These are phyloP conservation scores for Hibiscus tridactylites DNA, from an alignment of 345 rosid species.

Conservation along the genomic window DNA sequence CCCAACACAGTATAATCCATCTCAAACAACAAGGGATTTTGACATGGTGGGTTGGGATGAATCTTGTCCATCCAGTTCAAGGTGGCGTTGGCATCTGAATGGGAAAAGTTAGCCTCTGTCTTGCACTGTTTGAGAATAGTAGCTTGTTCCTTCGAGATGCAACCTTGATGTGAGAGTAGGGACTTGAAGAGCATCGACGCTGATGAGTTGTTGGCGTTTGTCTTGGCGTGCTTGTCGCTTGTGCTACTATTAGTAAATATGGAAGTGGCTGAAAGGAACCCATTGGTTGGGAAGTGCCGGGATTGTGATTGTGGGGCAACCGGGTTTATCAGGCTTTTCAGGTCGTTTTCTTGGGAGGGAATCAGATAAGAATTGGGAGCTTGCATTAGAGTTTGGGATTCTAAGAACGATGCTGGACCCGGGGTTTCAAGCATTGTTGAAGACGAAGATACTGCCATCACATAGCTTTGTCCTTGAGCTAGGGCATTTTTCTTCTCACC, in stretches of 20 bases:
- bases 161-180: not conserved
- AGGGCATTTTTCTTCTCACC: conserved; percentile 53
- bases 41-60: conserved; percentile 22
- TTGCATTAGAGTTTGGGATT: conserved; percentile 19
- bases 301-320: conserved; percentile 33
- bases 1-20: conserved; percentile 35
- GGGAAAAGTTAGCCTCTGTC: conserved; percentile 44
- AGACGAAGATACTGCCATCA: conserved; percentile 22
- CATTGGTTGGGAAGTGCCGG: conserved; percentile 16
- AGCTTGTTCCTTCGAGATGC: conserved; percentile 31
- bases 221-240: conserved; percentile 14
- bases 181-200: conserved; percentile 31
- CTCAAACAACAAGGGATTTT: conserved; percentile 45
- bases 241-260: conserved; percentile 2
- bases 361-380: conserved; percentile 22
- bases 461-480: conserved; percentile 32
- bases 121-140: conserved; percentile 42
- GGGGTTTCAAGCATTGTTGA: conserved; percentile 30
- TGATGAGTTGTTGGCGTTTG: conserved; percentile 16
- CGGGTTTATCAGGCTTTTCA: conserved; percentile 39
- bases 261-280: not conserved
- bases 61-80: conserved; percentile 32
- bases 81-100: conserved; percentile 29
- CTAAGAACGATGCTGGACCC: conserved; percentile 24
- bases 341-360: conserved; percentile 36